Base-by-base conservation (phyloP, 495 filamentous ascomycete species). In the Cenococcum geophilum region DNA sequence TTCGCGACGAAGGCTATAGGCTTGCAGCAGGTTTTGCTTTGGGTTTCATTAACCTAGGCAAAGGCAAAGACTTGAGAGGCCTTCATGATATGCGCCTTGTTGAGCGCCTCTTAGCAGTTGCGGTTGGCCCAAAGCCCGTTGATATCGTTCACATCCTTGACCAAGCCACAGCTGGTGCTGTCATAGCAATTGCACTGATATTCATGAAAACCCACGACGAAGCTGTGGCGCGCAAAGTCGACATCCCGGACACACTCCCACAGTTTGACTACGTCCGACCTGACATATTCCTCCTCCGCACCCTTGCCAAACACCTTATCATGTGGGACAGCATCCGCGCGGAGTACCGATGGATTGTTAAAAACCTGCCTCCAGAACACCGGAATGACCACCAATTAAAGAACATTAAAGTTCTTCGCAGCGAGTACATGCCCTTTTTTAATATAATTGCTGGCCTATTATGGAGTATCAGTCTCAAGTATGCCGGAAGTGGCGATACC, bases 141-240 rank as follows among this genome's bases (percentile, higher is more conserved):
- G 86, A 91, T 56, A 76, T 92, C 27, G 90, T 96, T 21, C 91
- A 99, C 68, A 82, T 97, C 18, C 80, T 97, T 1, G 93, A 99
- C 65, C 87, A 91, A 67, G 91, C 93, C 23, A 93, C 89, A 20
- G 88, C 93, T 35, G 92, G 86, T 43, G 91, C 93, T 0, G 91
- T 89, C 1, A 80, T 97, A 52, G 91, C 93, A 2, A 79, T 97
- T 52, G 85, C 90, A n/a, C 81, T 97, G 43, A 92, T 97, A 49
- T 99, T 91, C 73, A 95, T 99, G 91, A 97, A 97, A 71, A 90
- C 95, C 0, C 87, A 92, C 58, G 88, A 99, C 68, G 81, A 86
- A 57, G 83, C 84, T n/a, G 77, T 99, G 50, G 95, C 93, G 4
- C 82, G 85, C 57, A 97, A 96, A 76, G 86, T 99, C 40, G 90